phyloP scores from a whole-genome alignment of 2,329 filamentous ascomycete species.

The Epicoccum nigrum region DNA sequence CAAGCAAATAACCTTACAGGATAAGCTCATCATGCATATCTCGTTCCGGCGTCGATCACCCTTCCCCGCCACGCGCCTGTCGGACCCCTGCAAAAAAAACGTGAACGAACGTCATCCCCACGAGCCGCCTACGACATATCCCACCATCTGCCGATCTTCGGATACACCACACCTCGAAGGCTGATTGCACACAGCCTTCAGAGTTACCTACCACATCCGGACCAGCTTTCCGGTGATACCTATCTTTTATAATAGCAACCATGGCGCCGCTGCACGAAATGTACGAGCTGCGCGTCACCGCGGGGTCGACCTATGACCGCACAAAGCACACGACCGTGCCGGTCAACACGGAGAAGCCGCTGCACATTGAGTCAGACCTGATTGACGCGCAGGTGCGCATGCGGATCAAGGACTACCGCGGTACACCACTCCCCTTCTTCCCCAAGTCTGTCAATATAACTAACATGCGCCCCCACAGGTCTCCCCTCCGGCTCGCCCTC shows the following conservation, averaged over 20 bases:
- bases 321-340: constrained; percentile 74
- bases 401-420: constrained; percentile 69
- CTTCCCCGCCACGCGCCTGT: constrained; percentile 9
- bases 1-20: too few relatives aligned
- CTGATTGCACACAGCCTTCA: background rate
- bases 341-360: constrained; percentile 72
- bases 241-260: background rate
- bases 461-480: constrained; percentile 53
- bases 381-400: constrained; percentile 74
- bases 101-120: constrained; percentile 14
- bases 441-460: background rate
- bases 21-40: constrained; percentile 13
- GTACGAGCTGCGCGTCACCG: constrained; percentile 82
- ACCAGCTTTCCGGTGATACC: background rate
- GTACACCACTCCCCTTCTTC: constrained; percentile 23
- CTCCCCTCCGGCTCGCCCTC: constrained; percentile 72
- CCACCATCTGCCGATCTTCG: background rate
- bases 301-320: constrained; percentile 76
- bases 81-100: constrained; percentile 12
- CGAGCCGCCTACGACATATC: constrained; percentile 1
- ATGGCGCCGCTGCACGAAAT: constrained; percentile 59
- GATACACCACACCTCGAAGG: too few relatives aligned
- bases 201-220: background rate
- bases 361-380: constrained; percentile 67
- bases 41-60: constrained; percentile 1